Percentiles rank a stretch among this genome's conserved stretches.
phyloP scores from a whole-genome alignment of 2,329 filamentous ascomycete genomes.

The Calonectria ilicicola region DNA sequence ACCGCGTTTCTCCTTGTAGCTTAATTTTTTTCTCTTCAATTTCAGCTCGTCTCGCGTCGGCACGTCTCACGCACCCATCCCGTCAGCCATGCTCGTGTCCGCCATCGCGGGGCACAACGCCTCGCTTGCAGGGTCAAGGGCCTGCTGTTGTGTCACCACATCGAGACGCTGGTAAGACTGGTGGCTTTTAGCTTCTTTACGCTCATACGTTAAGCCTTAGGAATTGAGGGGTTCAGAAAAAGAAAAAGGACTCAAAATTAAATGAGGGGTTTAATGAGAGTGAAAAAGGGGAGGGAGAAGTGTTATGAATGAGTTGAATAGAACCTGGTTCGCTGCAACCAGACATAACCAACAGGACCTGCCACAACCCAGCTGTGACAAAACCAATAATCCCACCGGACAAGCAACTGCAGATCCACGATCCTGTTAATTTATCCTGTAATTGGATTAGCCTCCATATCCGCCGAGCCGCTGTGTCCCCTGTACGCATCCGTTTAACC shows the following conservation, averaged over 20 bases:
- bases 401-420: background rate
- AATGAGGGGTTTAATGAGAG: background rate
- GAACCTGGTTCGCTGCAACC: background rate
- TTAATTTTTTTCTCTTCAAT: conserved; percentile 3
- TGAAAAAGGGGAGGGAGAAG: too few relatives aligned
- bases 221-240: background rate
- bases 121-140: conserved; percentile 38
- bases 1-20: background rate
- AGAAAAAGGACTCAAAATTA: background rate
- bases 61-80: conserved; percentile 24
- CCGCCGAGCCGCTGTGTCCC: background rate
- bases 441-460: background rate
- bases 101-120: conserved; percentile 10
- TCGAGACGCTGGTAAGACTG: conserved; percentile 25
- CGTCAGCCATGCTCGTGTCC: conserved; percentile 14
- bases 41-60: conserved; percentile 14
- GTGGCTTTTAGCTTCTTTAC: background rate
- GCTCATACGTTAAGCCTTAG: background rate
- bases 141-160: conserved; percentile 33
- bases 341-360: background rate
- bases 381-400: background rate
- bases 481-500: background rate
- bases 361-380: background rate
- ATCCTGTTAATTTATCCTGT: conserved; percentile 7
- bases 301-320: background rate